Evolutionary conservation across 2,329 filamentous ascomycete species (phyloP).

Genomic region (Sarocladium kiliense): DNA sequence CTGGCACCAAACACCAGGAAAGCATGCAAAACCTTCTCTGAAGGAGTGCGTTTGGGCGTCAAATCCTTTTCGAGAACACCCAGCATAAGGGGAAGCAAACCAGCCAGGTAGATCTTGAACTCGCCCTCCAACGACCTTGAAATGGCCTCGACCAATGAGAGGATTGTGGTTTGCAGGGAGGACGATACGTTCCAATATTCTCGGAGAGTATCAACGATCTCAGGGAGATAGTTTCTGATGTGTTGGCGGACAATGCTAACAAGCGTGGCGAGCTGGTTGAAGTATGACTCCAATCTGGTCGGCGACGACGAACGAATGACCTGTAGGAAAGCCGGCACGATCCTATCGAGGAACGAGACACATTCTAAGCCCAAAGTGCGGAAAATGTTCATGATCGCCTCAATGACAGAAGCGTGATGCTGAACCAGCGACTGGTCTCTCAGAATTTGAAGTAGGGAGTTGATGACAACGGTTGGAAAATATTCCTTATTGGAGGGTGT

Average conservation of each 20-base stretch:
- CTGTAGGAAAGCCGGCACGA: conserved; percentile 86
- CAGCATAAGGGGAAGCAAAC: conserved; percentile 87
- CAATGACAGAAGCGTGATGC: conserved; percentile 90
- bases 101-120: conserved; percentile 93
- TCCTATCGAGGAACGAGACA: conserved; percentile 87
- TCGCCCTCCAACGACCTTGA: conserved; percentile 91
- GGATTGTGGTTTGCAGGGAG: conserved; percentile 82
- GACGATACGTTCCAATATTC: conserved; percentile 84
- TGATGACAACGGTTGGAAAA: conserved; percentile 96
- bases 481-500: conserved; percentile 98
- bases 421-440: conserved; percentile 86
- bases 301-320: conserved; percentile 80
- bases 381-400: conserved; percentile 98
- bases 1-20: conserved; percentile 95
- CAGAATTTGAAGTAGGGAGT: conserved; percentile 85
- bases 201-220: conserved; percentile 79
- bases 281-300: conserved; percentile 85
- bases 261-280: conserved; percentile 89
- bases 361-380: conserved; percentile 94
- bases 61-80: conserved; percentile 85
- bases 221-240: conserved; percentile 82
- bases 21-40: conserved; percentile 86
- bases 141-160: conserved; percentile 89
- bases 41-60: conserved; percentile 69
- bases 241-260: conserved; percentile 96